These are phyloP conservation scores for Cryomyces antarcticus DNA, from an alignment of 495 filamentous ascomycete genomes.

Conservation along the genomic window DNA sequence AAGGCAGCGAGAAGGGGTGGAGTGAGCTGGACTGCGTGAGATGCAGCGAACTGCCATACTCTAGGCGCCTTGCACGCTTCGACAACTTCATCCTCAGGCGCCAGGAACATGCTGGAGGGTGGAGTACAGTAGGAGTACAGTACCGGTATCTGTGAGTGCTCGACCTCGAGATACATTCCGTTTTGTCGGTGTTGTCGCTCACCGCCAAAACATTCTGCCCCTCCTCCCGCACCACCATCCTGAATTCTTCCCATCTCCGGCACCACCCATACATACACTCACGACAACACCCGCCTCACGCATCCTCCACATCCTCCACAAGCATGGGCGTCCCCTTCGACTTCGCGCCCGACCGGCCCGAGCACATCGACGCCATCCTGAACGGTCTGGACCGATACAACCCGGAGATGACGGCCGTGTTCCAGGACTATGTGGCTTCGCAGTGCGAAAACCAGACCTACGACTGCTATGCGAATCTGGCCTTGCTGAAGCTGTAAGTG, in stretches of 20 bases:
- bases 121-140: no score
- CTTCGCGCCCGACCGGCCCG: slow-evolving; percentile 46
- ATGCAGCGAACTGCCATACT: no score
- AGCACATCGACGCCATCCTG: slow-evolving; percentile 77
- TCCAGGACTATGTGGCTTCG: slow-evolving; percentile 85
- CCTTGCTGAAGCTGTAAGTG: slow-evolving; percentile 91
- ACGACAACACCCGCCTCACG: neutral
- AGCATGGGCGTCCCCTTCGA: slow-evolving; percentile 31
- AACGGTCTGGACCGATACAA: slow-evolving; percentile 96
- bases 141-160: no score
- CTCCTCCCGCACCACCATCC: neutral
- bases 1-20: no score
- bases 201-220: neutral
- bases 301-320: slow-evolving; percentile 3
- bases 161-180: no score
- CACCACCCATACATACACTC: neutral
- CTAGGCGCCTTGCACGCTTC: no score
- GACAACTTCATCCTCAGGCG: no score
- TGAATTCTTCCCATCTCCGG: neutral
- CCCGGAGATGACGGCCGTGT: slow-evolving; percentile 79
- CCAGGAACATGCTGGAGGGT: no score
- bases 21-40: no score
- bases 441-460: slow-evolving; percentile 91
- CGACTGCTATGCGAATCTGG: slow-evolving; percentile 91
- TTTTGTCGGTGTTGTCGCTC: neutral